Conservation (phyloP, 352 stramenopile species). For the Phytophthora palmivora region DNA sequence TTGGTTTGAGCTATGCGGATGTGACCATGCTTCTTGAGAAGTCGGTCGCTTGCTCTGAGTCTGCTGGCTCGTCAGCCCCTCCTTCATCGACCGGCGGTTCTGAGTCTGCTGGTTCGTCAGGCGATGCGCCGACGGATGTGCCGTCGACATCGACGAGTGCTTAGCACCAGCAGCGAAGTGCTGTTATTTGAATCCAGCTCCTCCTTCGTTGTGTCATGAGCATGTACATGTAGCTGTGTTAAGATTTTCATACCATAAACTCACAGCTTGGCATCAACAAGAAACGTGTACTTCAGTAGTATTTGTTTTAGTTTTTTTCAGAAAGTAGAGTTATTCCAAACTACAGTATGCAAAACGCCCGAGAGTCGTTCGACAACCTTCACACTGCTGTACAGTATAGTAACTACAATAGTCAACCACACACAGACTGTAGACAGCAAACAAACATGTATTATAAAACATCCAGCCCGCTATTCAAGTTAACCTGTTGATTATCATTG, state of each 20-base stretch:
- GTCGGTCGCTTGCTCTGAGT: constrained; percentile 16
- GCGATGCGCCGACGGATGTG: constrained; percentile 9
- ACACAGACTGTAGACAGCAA: no score
- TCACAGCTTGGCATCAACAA: neutral
- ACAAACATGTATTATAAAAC: no score
- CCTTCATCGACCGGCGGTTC: neutral
- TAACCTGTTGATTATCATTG: no score
- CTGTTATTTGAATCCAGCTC: neutral
- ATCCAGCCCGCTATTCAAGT: no score
- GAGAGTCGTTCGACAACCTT: no score
- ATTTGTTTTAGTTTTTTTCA: no score
- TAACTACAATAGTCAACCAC: no score
- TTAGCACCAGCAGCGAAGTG: constrained; percentile 8
- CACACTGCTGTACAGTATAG: no score
- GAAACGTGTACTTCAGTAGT: no score
- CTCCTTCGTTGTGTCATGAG: neutral
- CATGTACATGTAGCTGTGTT: neutral
- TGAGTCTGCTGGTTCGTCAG: neutral
- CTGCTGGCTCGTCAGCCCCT: neutral
- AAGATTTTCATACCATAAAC: neutral
- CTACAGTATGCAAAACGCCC: no score
- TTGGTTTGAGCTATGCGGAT: constrained; percentile 28
- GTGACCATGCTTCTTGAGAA: constrained; percentile 30
- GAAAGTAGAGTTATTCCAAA: no score
- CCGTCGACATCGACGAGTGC: constrained; percentile 9